Evolutionary conservation across 352 stramenopile genomes (phyloP), one percentile per base, ranked within the genome.

Genomic region (Globisporangium splendens): DNA sequence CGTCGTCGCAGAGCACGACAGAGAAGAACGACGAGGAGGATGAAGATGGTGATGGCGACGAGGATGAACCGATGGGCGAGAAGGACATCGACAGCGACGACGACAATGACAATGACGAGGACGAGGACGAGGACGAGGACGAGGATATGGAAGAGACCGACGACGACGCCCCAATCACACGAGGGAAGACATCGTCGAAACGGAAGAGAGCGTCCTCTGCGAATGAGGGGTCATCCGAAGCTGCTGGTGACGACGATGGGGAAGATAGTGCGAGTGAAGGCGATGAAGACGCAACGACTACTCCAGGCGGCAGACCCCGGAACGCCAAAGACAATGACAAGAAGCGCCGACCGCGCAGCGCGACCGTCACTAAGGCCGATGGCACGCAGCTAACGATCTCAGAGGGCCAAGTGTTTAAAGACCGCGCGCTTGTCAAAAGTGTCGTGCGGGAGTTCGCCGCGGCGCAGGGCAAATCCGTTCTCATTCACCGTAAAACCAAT

Each of bases 401-500:
- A 12, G 53, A 77, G 35, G 63, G 66, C 4, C 66, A 80, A 38
- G 56, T 69, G 54, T 80, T 80, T 50, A 46, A 60, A 33, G 64
- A 57, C 44, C 72, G 72, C 52, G 63, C 58, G 14, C 56, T 66
- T 18, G 61, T 72, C 49, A 79, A 74, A 46, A 62, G 72, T 24
- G 70, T 69, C 21, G 65, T 82, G 21, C 73, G 77, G 43, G 73
- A 72, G 44, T 77, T 82, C 51, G 66, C 68, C 3, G 59, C 70
- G 17, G 68, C 71, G 6, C 71, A 79, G 38, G 61, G 63, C 28
- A 83, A 77, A 50, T 63, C 68, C 13, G 73, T 73, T 11, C 31
- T 59, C 17, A 61, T 83, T 51, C 68, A 78, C 33, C 63, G 58
- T 8, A 61, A 54, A 50, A 67, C 72, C 18, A 83, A 73, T 51